Percentiles rank a stretch among this genome's conserved stretches.
These are phyloP conservation scores for Mucuna pruriens DNA, from an alignment of 306 rosid species.

Conservation along the genomic window DNA sequence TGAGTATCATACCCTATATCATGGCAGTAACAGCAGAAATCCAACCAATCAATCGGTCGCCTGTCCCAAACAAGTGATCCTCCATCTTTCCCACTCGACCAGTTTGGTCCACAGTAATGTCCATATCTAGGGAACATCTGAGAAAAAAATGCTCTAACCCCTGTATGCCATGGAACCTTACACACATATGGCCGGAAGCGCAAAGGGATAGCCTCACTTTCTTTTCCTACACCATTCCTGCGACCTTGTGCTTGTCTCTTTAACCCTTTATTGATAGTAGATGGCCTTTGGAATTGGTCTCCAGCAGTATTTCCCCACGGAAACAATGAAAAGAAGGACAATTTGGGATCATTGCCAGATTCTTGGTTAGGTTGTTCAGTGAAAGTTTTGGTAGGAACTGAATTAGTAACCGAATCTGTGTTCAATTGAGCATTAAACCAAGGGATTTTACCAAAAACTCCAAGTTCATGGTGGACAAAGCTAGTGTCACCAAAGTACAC, in stretches of 20 bases:
- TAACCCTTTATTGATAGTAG: slow-evolving; percentile 70
- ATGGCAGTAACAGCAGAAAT: slow-evolving; percentile 96
- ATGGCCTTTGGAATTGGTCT: slow-evolving; percentile 49
- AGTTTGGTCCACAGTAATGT: slow-evolving; percentile 95
- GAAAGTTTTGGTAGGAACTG: slow-evolving; percentile 30
- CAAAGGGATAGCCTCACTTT: slow-evolving; percentile 32
- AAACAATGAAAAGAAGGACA: slow-evolving; percentile 54
- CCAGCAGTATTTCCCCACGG: slow-evolving; percentile 54
- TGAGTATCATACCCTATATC: slow-evolving; percentile 96
- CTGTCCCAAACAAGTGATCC: slow-evolving; percentile 87
- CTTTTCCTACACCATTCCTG: slow-evolving; percentile 31
- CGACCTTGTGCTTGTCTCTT: slow-evolving; percentile 59
- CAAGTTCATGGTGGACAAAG: slow-evolving; percentile 52
- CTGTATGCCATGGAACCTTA: slow-evolving; percentile 98
- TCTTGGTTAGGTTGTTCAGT: slow-evolving; percentile 43
- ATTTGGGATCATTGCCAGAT: slow-evolving; percentile 43
- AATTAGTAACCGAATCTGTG: slow-evolving; percentile 41
- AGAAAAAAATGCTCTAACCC: slow-evolving; percentile 79
- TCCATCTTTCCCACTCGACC: slow-evolving; percentile 89
- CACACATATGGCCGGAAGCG: slow-evolving; percentile 88
- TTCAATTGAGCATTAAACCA: slow-evolving; percentile 56
- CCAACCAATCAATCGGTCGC: slow-evolving; percentile 97
- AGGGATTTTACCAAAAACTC: slow-evolving; percentile 54
- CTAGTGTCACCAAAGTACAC: slow-evolving; percentile 33
- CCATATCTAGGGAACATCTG: slow-evolving; percentile 92